Evolutionary conservation across 805 yeast species (phyloP).

Genomic region (Citeromyces nyonsensis): DNA sequence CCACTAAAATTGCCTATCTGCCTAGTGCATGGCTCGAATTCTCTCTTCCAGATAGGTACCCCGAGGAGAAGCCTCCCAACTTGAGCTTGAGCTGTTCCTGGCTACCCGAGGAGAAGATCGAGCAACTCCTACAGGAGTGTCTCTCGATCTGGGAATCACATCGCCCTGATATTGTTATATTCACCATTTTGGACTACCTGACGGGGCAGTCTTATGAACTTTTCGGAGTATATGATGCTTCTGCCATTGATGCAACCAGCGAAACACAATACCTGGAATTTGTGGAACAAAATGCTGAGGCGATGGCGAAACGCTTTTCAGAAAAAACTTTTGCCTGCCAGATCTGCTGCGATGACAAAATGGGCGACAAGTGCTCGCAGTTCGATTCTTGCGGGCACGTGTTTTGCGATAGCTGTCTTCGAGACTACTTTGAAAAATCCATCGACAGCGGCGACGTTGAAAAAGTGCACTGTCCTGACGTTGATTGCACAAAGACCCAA

Average conservation of each 20-base stretch:
- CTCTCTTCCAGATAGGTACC: conserved; percentile 18
- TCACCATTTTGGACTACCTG: conserved; percentile 24
- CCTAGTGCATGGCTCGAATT: conserved; percentile 17
- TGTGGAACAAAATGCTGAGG: conserved; percentile 9
- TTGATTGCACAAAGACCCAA: conserved; percentile 21
- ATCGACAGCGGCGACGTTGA: conserved; percentile 32
- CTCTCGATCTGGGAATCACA: conserved; percentile 16
- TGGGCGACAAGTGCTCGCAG: conserved; percentile 22
- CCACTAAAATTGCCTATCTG: conserved; percentile 9
- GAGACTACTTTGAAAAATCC: conserved; percentile 20
- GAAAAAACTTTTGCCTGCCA: conserved; percentile 28
- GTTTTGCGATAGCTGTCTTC: conserved; percentile 30
- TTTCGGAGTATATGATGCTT: conserved; percentile 5
- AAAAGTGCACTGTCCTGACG: conserved; percentile 43
- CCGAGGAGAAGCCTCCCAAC: conserved; percentile 13
- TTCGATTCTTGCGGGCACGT: conserved; percentile 30
- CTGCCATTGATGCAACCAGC: conserved; percentile 2
- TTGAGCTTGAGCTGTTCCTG: conserved; percentile 14
- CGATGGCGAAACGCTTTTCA: conserved; percentile 14
- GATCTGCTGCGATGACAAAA: conserved; percentile 35
- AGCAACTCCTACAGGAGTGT: conserved; percentile 8
- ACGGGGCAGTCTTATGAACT: conserved; percentile 8
- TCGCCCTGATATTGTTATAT: conserved; percentile 20
- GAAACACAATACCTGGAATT: conserved; percentile 4
- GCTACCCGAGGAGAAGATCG: conserved; percentile 10